Evolutionary conservation across 129 eudicot species (phyloP).

Genomic region (Escallonia rubra): DNA sequence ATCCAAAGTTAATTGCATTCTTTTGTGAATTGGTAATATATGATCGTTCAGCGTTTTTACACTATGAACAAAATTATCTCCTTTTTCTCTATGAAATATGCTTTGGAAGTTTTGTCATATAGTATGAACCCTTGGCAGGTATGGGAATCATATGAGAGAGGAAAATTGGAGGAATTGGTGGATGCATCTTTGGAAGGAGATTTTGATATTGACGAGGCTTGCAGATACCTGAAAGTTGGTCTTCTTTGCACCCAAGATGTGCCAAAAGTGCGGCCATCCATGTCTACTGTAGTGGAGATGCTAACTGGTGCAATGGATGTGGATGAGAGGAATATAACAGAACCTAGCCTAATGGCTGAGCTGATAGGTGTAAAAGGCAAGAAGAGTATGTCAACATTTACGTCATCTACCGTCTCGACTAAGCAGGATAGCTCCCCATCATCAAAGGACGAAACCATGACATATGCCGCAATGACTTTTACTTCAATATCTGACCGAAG

Average conservation of each 20-base stretch:
- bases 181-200: constrained; percentile 27
- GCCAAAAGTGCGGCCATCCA: constrained; percentile 34
- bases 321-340: constrained; percentile 14
- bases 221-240: constrained; percentile 27
- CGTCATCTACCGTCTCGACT: constrained; percentile 6
- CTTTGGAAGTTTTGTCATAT: neutral
- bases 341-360: constrained; percentile 28
- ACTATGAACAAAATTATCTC: neutral
- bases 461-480: constrained; percentile 29
- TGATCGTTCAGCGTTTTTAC: neutral
- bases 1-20: neutral
- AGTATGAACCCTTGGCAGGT: constrained; percentile 23
- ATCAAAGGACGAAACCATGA: constrained; percentile 6
- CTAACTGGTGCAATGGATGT: constrained; percentile 36
- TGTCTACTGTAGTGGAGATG: constrained; percentile 36
- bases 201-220: constrained; percentile 28
- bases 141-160: constrained; percentile 33
- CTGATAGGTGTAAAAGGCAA: constrained; percentile 13
- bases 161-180: constrained; percentile 22
- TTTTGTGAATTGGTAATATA: neutral
- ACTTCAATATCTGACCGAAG: constrained; percentile 31
- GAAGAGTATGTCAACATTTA: neutral
- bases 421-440: constrained; percentile 11
- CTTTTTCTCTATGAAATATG: neutral
- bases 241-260: constrained; percentile 41